Base-by-base conservation (phyloP, 1,139 yeast species). In the Wickerhamomyces sp. region DNA sequence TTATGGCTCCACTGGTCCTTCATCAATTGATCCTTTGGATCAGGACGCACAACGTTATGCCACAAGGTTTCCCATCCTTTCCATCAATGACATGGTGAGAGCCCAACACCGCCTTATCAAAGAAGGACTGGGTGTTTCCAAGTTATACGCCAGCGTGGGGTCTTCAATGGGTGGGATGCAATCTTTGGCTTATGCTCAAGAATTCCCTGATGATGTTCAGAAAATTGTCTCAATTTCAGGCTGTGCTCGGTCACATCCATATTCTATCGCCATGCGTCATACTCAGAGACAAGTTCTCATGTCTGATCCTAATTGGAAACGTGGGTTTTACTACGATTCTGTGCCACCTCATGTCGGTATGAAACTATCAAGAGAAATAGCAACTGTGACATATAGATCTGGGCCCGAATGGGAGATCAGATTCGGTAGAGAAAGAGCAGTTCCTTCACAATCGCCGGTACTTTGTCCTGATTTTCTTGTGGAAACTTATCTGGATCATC, bases 131-230 rank as follows among this genome's bases (percentile, higher is more conserved):
- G 78, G 78, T 1, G 83, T 83, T 19, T 38, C 52, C 3, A 79
- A 75, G 54, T 61, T 88, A 19, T 75, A 77, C 55, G 95, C 95
- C 1, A 75, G 88, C 1, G 77, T 89, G 4, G 97, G 97, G 6
- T 83, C 95, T 2, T 86, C 95, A 0, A 86, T 88, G 95, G 97
- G 97, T 20, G 97, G 96, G 15, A 87, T 88, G 96, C 96, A 88
- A 61, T 80, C 91, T 10, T 68, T 88, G 39, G 95, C 96, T 0
- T 86, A 78, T 57, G 95, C 87, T 0, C 74, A 78, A 58, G 94
- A 84, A 53, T 88, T 82, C 53, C 87, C 95, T 1, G 78, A 80
- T 28, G 73, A 70, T 41, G 96, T 88, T 5, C 72, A 70, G 7
- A 77, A 81, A 37, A 70, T 88, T 5, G 75, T 87, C 1, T 74